phyloP scores from a whole-genome alignment of 768 basidiomycete species.

The Chalciporus piperatus region DNA sequence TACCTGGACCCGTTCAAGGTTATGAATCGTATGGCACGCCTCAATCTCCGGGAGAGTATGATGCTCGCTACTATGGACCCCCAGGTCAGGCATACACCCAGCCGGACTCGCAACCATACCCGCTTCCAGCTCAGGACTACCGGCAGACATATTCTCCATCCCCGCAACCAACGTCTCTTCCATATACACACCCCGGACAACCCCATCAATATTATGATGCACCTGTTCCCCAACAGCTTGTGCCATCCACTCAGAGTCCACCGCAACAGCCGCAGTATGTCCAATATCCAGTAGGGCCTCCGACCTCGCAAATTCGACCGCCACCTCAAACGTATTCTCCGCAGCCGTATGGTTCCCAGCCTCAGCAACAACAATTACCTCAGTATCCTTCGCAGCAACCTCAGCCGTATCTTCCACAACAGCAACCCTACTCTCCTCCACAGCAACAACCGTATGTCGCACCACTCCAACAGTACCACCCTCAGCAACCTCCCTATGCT shows the following conservation, averaged over 20 bases:
- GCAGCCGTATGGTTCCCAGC: slow-evolving; percentile 4
- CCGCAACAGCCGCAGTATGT: slow-evolving; percentile 14
- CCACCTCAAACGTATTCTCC: slow-evolving; percentile 11
- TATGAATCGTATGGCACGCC: neutral
- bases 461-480: slow-evolving; percentile 4
- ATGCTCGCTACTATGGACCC: slow-evolving; percentile 1
- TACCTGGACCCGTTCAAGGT: neutral
- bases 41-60: neutral
- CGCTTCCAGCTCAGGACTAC: slow-evolving; percentile 1
- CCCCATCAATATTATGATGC: slow-evolving; percentile 14
- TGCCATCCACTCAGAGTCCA: neutral
- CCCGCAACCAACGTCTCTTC: slow-evolving; percentile 5
- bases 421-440: neutral
- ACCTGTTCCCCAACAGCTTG: neutral
- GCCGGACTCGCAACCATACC: slow-evolving; percentile 10
- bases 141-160: slow-evolving; percentile 6
- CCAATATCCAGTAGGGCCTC: slow-evolving; percentile 10
- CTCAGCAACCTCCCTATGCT: slow-evolving; percentile 14
- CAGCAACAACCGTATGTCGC: slow-evolving; percentile 10
- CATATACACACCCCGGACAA: slow-evolving; percentile 6
- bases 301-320: slow-evolving; percentile 9
- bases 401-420: slow-evolving; percentile 10
- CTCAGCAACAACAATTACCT: slow-evolving; percentile 15
- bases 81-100: slow-evolving; percentile 11
- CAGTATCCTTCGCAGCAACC: slow-evolving; percentile 6